phyloP scores from a whole-genome alignment of 176 grass and related monocot species.

The Paspalum notatum region DNA sequence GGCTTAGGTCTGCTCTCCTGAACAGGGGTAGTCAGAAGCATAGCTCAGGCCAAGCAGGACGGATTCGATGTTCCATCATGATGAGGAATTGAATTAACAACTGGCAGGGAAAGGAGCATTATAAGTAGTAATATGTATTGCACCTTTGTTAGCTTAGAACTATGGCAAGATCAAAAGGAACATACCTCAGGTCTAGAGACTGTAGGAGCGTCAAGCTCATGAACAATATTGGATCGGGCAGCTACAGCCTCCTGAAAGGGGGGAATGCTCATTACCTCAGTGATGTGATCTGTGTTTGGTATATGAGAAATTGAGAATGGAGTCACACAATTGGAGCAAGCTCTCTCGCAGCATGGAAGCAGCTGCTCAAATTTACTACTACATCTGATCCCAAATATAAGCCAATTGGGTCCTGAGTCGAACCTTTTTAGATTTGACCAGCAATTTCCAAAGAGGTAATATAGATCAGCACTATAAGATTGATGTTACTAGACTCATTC shows the following conservation, averaged over 20 bases:
- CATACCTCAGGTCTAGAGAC: constrained; percentile 55
- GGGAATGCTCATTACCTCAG: constrained; percentile 28
- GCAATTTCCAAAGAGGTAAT: not conserved
- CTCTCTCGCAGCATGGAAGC: not conserved
- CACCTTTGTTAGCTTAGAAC: constrained; percentile 3
- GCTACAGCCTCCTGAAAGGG: constrained; percentile 79
- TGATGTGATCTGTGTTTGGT: not conserved
- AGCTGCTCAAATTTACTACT: not conserved
- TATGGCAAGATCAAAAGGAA: not conserved
- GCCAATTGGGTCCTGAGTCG: not conserved
- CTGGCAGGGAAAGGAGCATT: not conserved
- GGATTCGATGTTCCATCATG: constrained; percentile 10
- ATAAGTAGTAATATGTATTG: not conserved
- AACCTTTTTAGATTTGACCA: not conserved
- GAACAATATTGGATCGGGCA: constrained; percentile 65
- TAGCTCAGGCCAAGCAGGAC: not conserved
- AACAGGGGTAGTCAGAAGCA: not conserved
- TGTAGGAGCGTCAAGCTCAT: constrained; percentile 65
- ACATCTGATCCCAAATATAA: not conserved
- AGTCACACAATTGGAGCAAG: not conserved
- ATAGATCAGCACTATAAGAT: not conserved
- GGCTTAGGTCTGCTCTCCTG: constrained; percentile 56
- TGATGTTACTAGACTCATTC: not conserved
- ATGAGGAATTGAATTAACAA: constrained; percentile 4
- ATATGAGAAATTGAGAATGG: not conserved